phyloP scores from a whole-genome alignment of 495 filamentous ascomycete genomes.

The Terfezia claveryi region DNA sequence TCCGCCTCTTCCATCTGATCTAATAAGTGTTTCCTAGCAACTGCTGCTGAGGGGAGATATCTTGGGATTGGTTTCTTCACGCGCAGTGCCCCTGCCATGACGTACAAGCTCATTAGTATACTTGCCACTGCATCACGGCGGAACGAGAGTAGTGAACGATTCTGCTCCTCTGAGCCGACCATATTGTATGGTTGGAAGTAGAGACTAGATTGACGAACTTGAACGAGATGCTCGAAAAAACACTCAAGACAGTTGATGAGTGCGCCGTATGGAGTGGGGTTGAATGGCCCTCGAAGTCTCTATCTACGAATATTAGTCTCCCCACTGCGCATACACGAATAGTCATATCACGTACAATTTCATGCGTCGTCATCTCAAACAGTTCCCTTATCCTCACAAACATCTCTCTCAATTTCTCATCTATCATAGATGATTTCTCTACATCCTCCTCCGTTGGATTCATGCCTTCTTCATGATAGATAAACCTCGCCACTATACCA shows the following conservation, averaged over 20 bases:
- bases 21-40: conserved; percentile 28
- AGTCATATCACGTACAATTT: conserved; percentile 22
- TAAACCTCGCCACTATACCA: conserved; percentile 32
- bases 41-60: conserved; percentile 33
- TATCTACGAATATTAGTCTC: neutral
- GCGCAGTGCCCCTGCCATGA: conserved; percentile 32
- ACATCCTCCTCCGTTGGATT: conserved; percentile 29
- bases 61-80: conserved; percentile 29
- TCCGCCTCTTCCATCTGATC: conserved; percentile 29
- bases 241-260: conserved; percentile 32
- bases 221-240: conserved; percentile 36
- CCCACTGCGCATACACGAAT: too few species aligned
- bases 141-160: conserved; percentile 24
- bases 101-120: conserved; percentile 35
- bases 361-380: conserved; percentile 33
- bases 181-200: conserved; percentile 30
- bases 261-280: conserved; percentile 32
- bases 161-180: conserved; percentile 18
- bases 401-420: conserved; percentile 34
- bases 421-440: conserved; percentile 32
- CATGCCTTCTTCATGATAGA: conserved; percentile 32
- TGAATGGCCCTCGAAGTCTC: conserved; percentile 33
- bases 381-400: conserved; percentile 35
- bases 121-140: conserved; percentile 34
- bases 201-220: conserved; percentile 33